These are phyloP conservation scores for Amanita pallidorosea DNA, from an alignment of 768 basidiomycete species.

Conservation along the genomic window DNA sequence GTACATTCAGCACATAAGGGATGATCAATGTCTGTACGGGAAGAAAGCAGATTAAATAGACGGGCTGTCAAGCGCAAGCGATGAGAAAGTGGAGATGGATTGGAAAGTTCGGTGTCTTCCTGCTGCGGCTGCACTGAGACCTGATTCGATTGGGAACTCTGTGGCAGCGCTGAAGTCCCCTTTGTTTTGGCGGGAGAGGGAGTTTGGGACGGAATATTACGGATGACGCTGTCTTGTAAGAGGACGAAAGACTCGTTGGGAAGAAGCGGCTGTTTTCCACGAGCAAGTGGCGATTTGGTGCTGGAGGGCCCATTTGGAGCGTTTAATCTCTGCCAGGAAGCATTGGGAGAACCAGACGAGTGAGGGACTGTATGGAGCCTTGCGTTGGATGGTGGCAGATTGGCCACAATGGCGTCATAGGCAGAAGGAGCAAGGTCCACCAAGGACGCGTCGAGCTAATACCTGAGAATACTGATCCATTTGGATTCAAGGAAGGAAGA, in stretches of 20 bases:
- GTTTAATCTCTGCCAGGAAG: slow-evolving; percentile 54
- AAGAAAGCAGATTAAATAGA: slow-evolving; percentile 68
- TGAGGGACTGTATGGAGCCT: slow-evolving; percentile 17
- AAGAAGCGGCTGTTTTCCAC: slow-evolving; percentile 49
- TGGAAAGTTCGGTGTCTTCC: slow-evolving; percentile 41
- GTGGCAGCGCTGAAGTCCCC: slow-evolving; percentile 30
- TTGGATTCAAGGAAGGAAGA: slow-evolving; percentile 5
- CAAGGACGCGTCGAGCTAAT: slow-evolving; percentile 82
- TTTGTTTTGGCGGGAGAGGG: slow-evolving; percentile 32
- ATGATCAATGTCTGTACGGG: slow-evolving; percentile 76
- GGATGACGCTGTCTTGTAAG: slow-evolving; percentile 73
- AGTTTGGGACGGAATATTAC: slow-evolving; percentile 50
- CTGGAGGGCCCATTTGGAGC: slow-evolving; percentile 24
- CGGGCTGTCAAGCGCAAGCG: slow-evolving; percentile 67
- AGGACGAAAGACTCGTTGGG: slow-evolving; percentile 90
- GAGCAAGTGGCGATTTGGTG: slow-evolving; percentile 30
- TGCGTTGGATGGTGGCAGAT: slow-evolving; percentile 37
- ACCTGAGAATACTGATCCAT: slow-evolving; percentile 9
- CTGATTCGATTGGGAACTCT: slow-evolving; percentile 16
- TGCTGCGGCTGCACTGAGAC: slow-evolving; percentile 18
- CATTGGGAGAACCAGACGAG: slow-evolving; percentile 21
- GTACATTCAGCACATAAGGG: slow-evolving; percentile 95
- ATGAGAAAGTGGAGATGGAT: slow-evolving; percentile 67
- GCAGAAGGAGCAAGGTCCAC: slow-evolving; percentile 78
- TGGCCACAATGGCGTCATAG: slow-evolving; percentile 73